phyloP scores from a whole-genome alignment of 139 green algal species.

The Pedinophyceae sp. region DNA sequence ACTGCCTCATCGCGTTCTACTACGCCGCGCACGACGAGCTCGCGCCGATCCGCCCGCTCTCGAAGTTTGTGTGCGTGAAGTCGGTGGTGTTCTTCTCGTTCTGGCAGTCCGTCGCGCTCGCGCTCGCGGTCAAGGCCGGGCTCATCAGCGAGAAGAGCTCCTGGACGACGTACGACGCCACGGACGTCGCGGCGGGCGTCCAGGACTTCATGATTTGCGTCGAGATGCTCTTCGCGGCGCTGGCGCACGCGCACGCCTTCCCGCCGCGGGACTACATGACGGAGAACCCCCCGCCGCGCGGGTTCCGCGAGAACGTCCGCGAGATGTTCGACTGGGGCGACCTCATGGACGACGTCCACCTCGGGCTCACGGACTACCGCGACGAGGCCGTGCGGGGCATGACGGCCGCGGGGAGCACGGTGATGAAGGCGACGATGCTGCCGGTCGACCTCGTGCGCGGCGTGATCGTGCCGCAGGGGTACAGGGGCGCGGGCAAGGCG shows the following conservation, averaged over 20 bases:
- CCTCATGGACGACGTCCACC: slow-evolving; percentile 54
- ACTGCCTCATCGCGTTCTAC: slow-evolving; percentile 90
- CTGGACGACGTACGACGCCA: slow-evolving; percentile 46
- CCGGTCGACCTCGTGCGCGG: no score
- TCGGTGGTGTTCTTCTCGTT: slow-evolving; percentile 88
- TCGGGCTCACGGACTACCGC: no score
- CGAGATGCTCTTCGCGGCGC: slow-evolving; percentile 88
- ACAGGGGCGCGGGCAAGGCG: no score
- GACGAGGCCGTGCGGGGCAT: no score
- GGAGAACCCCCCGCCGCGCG: slow-evolving; percentile 4
- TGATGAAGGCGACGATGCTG: slow-evolving; percentile 89
- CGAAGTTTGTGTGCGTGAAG: slow-evolving; percentile 93
- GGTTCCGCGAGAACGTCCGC: slow-evolving; percentile 54
- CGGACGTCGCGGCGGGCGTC: slow-evolving; percentile 46
- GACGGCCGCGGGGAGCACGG: no score
- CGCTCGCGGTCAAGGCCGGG: slow-evolving; percentile 24
- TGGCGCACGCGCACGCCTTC: slow-evolving; percentile 83
- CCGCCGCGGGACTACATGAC: slow-evolving; percentile 30
- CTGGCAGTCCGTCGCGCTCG: slow-evolving; percentile 61
- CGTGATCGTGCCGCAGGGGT: no score
- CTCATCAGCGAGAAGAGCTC: slow-evolving; percentile 22
- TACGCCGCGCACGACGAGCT: slow-evolving; percentile 65
- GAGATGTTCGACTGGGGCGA: slow-evolving; percentile 75
- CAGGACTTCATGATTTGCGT: slow-evolving; percentile 90
- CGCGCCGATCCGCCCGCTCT: slow-evolving; percentile 67